Evolutionary conservation across 305 asterid genomes (phyloP), one percentile per base, ranked within the genome.

Genomic region (Fraxinus xanthoxyloides): DNA sequence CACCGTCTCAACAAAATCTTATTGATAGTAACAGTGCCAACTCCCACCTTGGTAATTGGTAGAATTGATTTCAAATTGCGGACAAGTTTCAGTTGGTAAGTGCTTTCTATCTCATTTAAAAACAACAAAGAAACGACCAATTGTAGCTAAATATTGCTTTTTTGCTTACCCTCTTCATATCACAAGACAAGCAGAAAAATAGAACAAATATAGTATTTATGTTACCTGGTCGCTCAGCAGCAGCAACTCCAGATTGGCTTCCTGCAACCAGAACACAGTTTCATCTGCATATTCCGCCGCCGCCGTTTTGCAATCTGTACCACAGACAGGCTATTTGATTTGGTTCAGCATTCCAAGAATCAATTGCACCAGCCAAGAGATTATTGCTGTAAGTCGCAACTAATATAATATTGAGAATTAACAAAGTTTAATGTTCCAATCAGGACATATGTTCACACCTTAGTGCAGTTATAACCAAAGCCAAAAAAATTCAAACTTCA

Each of bases 221-320:
- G 15, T 38, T 69, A 36, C 95, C 88, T 59, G 93, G 90, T 69
- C 93, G 91, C 91, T 90, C 95, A 4, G 99, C 98, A 40, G 93
- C 98, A 81, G 91, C 88, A 77, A 88, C 93, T 86, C 98, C 98
- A 43, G 90, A 74, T 85, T 86, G 97, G 90, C 97, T 90, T 89
- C 98, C 99, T 32, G 98, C 90, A 83, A 95, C 87, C 78, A 94
- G 91, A 81, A 95, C 88, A 77, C 99, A 95, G 35, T 85, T 87
- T 81, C 85, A 26, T 90, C 90, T n/a, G 91, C 97, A 86, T 84
- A 86, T 83, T 95, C 98, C 32, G 95, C 97, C 65, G 94, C 98
- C 15, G 98, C 97, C 81, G 77, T 82, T 79, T 79, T 95, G 89
- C 88, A 91, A 82, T 89, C 99, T 94, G 90, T 34, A 87, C 79